Percentiles rank a stretch among this genome's conserved stretches.
Evolutionary conservation across 148 eudicot species (phyloP).

Genomic region (Persicaria maculosa): DNA sequence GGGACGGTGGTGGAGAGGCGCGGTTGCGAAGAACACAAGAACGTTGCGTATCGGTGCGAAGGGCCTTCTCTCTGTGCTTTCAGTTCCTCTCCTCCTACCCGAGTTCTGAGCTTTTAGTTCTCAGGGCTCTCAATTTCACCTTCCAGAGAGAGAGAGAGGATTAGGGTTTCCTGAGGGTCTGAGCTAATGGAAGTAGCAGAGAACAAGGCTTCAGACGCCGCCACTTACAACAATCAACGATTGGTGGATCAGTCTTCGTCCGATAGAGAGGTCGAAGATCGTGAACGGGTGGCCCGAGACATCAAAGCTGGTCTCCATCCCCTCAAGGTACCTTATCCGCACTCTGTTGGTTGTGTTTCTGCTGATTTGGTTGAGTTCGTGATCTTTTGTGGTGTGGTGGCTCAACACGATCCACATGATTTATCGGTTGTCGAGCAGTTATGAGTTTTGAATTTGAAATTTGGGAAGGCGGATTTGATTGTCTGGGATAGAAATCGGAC

Average conservation of each 20-base stretch:
- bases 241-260: constrained; percentile 17
- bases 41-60: neutral
- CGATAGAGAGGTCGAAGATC: constrained; percentile 47
- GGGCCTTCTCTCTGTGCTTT: neutral
- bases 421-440: neutral
- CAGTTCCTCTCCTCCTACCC: neutral
- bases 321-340: constrained; percentile 42
- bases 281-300: constrained; percentile 67
- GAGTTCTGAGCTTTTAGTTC: neutral
- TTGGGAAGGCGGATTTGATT: neutral
- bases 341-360: neutral
- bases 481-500: neutral
- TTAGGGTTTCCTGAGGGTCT: constrained; percentile 3
- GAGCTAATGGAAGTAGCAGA: constrained; percentile 33
- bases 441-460: neutral
- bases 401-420: neutral
- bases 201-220: constrained; percentile 17
- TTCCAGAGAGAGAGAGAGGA: neutral
- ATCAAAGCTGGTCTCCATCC: constrained; percentile 85
- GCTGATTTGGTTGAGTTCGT: neutral
- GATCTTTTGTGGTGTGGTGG: neutral
- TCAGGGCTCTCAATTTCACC: neutral
- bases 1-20: neutral
- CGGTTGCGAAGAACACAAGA: neutral
- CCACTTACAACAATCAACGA: constrained; percentile 12